Evolutionary conservation across 2,329 filamentous ascomycete genomes (phyloP), one percentile per base, ranked within the genome.

Genomic region (Venturia pyrina): DNA sequence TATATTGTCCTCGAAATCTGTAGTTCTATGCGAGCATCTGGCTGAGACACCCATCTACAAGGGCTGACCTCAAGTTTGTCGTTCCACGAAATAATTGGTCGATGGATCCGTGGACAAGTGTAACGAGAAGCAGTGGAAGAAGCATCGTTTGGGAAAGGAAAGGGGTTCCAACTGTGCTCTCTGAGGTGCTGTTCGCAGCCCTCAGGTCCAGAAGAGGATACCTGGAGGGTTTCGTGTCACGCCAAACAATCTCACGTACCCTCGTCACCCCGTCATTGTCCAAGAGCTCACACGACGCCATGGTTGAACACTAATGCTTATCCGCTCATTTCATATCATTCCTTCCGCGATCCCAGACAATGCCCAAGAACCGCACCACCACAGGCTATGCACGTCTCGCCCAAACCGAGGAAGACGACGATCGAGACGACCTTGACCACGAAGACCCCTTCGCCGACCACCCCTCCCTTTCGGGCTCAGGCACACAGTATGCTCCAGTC

Each of bases 321-420:
- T n/a, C 19, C 28, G 28, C 19, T 37, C 53, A 59, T 37, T 59
- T 7, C 15, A 59, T 59, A 37, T 7, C 8, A 34, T 37, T 59
- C 28, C 53, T 24, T 34, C 53, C 63, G 2, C n/a, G n/a, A 65
- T 17, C 21, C 34, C 44, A 32, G 19, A 66, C 57, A 48, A 76
- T 76, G 75, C 73, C 72, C 34, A 68, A 68, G 34, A 69, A 68
- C 34, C 69, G 79, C 66, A 79, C 79, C 17, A 53, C 21, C 74
- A 78, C 80, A 15, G 80, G 80, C 62, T 82, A 82, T 69, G 80
- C 79, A 57, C 77, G 79, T 60, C 81, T 82, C 69, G 80, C 79
- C n/a, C 80, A 82, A 70, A 79, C 79, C 57, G 80, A 82, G 68
- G 79, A 81, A 69, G 80, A 82, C 68, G 75, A 77, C 63, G 79